These are phyloP conservation scores for Eucommia ulmoides DNA, from an alignment of 257 asterid species.

Conservation along the genomic window DNA sequence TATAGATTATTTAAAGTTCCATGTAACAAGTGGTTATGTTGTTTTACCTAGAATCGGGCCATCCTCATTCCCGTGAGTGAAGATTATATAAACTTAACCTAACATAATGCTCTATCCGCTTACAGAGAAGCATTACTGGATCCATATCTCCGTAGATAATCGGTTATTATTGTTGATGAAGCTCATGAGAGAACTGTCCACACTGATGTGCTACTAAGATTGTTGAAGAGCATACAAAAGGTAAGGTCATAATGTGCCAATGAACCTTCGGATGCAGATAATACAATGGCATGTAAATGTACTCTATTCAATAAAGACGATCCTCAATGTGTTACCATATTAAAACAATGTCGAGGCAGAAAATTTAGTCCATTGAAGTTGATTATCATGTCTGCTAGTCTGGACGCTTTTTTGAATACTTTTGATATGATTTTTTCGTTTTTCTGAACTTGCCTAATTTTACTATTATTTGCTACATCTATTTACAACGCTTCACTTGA, in stretches of 20 bases:
- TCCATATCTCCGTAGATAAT: constrained; percentile 74
- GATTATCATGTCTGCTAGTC: background rate
- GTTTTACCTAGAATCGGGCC: no score
- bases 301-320: background rate
- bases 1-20: no score
- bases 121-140: constrained; percentile 89
- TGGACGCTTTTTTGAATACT: background rate
- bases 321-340: background rate
- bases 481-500: background rate
- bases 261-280: background rate
- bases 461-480: no score
- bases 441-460: no score
- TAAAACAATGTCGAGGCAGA: background rate
- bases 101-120: constrained; percentile 15
- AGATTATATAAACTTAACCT: no score
- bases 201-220: constrained; percentile 73
- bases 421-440: no score
- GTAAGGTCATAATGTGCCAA: background rate
- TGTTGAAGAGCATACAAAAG: background rate
- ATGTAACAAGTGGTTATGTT: no score
- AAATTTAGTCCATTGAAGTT: background rate
- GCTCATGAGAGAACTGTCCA: constrained; percentile 98
- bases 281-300: background rate
- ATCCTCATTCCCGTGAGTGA: no score
- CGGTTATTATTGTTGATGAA: constrained; percentile 90